Conservation (phyloP, 78 protist species). For the slime mould (Dictyostelium discoideum) region DNA sequence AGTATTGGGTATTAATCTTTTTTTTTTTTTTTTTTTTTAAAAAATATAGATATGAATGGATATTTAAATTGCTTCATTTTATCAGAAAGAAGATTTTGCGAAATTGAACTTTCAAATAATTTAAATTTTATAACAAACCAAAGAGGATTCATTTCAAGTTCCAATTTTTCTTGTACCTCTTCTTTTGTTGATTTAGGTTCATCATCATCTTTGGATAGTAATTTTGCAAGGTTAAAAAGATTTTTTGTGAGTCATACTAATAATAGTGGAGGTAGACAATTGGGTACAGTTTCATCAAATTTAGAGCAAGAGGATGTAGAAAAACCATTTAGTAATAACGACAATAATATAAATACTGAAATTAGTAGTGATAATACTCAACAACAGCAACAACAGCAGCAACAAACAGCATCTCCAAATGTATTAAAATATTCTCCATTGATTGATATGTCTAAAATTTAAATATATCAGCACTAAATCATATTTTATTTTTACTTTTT, state of each 20-base stretch:
- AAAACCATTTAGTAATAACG: background rate
- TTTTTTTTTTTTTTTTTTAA: background rate
- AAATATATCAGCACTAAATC: background rate
- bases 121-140: background rate
- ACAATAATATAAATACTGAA: background rate
- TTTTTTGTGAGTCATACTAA: background rate
- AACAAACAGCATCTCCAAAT: background rate
- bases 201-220: background rate
- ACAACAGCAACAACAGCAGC: background rate
- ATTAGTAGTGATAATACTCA: background rate
- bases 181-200: background rate
- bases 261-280: background rate
- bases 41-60: background rate
- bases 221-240: background rate
- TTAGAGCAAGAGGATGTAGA: background rate
- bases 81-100: background rate
- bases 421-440: background rate
- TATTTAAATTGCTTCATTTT: slow-evolving; percentile 5
- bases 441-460: slow-evolving; percentile 23
- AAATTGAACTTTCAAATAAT: background rate
- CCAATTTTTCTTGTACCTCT: slow-evolving; percentile 23
- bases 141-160: slow-evolving; percentile 29
- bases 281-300: background rate
- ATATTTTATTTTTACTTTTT: background rate
- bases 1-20: too few species aligned